phyloP scores from a whole-genome alignment of 306 rosid genomes.

The Lagenaria siceraria region DNA sequence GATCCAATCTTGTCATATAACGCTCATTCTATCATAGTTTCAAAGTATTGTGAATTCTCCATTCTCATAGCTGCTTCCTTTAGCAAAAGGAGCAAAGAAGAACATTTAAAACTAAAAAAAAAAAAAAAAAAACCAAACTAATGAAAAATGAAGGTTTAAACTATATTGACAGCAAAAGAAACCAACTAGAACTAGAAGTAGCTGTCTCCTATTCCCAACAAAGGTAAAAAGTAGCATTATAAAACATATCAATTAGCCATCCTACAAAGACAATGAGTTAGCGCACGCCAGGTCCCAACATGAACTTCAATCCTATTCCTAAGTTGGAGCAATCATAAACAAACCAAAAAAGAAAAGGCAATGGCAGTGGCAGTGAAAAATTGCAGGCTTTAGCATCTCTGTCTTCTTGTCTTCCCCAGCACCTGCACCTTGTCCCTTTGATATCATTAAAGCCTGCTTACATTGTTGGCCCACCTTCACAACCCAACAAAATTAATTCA shows the following conservation, averaged over 20 bases:
- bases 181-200: too few relatives aligned
- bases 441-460: conserved; percentile 31
- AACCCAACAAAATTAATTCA: background rate
- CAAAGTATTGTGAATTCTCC: background rate
- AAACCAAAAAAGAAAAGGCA: background rate
- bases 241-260: background rate
- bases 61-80: background rate
- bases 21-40: background rate
- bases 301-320: conserved; percentile 14
- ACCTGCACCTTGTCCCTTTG: conserved; percentile 20
- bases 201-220: background rate
- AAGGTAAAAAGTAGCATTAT: background rate
- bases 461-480: conserved; percentile 15
- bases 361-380: conserved; percentile 13
- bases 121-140: too few relatives aligned
- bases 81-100: background rate
- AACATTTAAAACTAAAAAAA: too few relatives aligned
- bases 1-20: too few relatives aligned
- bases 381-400: conserved; percentile 22
- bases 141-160: too few relatives aligned
- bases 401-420: conserved; percentile 63
- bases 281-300: conserved; percentile 10
- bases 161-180: too few relatives aligned
- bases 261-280: background rate
- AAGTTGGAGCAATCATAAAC: conserved; percentile 31